Evolutionary conservation across 108 stramenopile species (phyloP), one percentile per base, ranked within the genome.

Genomic region (Nitzschia palea): DNA sequence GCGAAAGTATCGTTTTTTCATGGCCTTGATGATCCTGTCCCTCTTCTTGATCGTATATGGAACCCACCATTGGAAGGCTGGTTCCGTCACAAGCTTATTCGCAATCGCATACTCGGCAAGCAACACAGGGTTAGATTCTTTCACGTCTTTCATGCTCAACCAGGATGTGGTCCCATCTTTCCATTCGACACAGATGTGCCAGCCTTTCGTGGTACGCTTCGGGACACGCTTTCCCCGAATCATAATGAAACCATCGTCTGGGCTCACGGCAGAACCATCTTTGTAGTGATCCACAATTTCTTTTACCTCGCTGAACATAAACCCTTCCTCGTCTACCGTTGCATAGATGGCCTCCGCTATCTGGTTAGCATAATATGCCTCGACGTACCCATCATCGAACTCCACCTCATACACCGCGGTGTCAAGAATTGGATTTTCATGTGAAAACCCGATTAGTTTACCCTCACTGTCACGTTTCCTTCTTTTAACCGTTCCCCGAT

Each of bases 31-130:
- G 26, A 81, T 79, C 10, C 37, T 8, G 37, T 40, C 37, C 10
- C 37, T 8, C 37, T 40, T 40, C 37, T 14, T 40, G 37, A 79
- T 14, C 0, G 64, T 51, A 22, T 73, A 45, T 0, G 59, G 65
- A 31, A 76, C 77, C 85, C 85, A 86, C 84, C 84, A 85, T 1
- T 14, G 30, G 30, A 85, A 85, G 3, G 80, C 84, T 9, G 78
- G 70, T 51, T 81, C 78, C 10, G 66, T 27, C 12, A 17, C 40
- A 29, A 85, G 47, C 0, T 36, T 27, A 0, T 68, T 34, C 1
- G 63, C 62, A 22, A 52, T 35, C 0, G 80, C 86, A 79, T 79
- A 86, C 37, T 86, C 82, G 0, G 86, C 82, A 0, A 83, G 55
- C 6, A 83, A 67, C 1, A 83, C 71, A 15, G 86, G 82, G 50